These are phyloP conservation scores for Talaromyces sp. DNA, from an alignment of 2,329 filamentous ascomycete species.

Conservation along the genomic window DNA sequence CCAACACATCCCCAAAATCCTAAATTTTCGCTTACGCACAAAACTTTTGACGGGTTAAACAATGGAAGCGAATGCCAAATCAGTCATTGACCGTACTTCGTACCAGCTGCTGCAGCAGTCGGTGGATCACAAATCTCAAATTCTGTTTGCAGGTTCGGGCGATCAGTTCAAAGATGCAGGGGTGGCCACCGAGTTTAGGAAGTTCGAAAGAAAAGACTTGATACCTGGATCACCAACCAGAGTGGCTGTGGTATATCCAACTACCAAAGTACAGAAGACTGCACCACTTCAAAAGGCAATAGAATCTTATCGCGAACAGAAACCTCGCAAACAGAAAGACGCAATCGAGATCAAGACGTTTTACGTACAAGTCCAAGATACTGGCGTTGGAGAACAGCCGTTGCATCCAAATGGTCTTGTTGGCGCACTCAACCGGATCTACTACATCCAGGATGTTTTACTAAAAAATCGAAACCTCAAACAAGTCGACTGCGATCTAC, in stretches of 20 bases:
- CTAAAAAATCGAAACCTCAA: not conserved
- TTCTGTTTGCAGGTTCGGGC: not conserved
- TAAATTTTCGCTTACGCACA: not conserved
- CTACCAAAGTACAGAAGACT: not conserved
- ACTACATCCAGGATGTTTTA: not conserved
- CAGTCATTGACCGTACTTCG: not conserved
- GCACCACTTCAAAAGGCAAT: not conserved
- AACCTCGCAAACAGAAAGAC: not conserved
- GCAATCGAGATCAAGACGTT: not conserved
- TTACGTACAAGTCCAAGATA: not conserved
- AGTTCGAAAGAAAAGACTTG: not conserved
- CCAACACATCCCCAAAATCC: not conserved
- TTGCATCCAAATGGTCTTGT: not conserved
- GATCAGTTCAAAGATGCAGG: not conserved
- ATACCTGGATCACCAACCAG: not conserved
- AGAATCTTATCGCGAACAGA: not conserved
- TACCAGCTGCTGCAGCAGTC: not conserved
- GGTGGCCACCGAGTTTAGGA: not conserved
- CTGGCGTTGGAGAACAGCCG: not conserved
- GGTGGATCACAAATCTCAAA: not conserved
- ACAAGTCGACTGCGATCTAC: not conserved
- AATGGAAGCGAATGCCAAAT: not conserved
- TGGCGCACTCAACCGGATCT: constrained; percentile 1
- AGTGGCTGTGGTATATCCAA: not conserved
- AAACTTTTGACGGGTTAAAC: not conserved